phyloP scores from a whole-genome alignment of 805 yeast species.

The Blastobotrys muscicola region DNA sequence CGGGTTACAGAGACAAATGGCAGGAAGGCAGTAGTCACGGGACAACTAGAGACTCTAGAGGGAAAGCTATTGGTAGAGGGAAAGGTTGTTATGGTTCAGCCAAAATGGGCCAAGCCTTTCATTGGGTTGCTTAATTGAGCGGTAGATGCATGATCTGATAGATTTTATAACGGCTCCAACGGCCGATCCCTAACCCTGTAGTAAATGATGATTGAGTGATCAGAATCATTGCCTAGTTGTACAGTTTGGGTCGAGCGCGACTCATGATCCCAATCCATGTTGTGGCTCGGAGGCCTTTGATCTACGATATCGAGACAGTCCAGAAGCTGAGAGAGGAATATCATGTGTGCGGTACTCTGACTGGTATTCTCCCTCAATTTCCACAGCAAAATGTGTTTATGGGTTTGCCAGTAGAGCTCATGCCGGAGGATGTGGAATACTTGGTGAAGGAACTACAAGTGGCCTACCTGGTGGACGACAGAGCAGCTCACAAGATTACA shows the following conservation, averaged over 20 bases:
- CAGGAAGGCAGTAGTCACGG: conserved; percentile 63
- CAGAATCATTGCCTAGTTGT: too few species aligned
- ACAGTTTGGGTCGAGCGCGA: too few species aligned
- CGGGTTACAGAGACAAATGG: conserved; percentile 54
- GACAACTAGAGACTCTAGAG: conserved; percentile 37
- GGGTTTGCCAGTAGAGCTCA: conserved; percentile 70
- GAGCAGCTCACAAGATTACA: conserved; percentile 22
- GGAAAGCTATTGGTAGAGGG: conserved; percentile 45
- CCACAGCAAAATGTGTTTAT: conserved; percentile 89
- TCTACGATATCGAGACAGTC: conserved; percentile 51
- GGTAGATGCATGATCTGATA: too few species aligned
- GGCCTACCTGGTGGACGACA: conserved; percentile 35
- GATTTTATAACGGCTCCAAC: too few species aligned
- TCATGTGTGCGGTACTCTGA: conserved; percentile 66
- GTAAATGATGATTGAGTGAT: too few species aligned
- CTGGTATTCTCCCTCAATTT: conserved; percentile 80
- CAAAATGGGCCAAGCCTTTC: conserved; percentile 75
- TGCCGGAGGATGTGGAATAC: conserved; percentile 66
- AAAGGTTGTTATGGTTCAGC: conserved; percentile 68
- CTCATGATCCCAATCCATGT: conserved; percentile 29
- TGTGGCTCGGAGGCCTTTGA: conserved; percentile 38
- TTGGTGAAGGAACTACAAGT: conserved; percentile 39
- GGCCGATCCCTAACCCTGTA: too few species aligned
- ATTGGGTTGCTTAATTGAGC: conserved; percentile 34
- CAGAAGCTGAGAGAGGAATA: conserved; percentile 42